Evolutionary conservation across 495 filamentous ascomycete species (phyloP), one percentile per base, ranked within the genome.

Genomic region (Penicillium coffeae): DNA sequence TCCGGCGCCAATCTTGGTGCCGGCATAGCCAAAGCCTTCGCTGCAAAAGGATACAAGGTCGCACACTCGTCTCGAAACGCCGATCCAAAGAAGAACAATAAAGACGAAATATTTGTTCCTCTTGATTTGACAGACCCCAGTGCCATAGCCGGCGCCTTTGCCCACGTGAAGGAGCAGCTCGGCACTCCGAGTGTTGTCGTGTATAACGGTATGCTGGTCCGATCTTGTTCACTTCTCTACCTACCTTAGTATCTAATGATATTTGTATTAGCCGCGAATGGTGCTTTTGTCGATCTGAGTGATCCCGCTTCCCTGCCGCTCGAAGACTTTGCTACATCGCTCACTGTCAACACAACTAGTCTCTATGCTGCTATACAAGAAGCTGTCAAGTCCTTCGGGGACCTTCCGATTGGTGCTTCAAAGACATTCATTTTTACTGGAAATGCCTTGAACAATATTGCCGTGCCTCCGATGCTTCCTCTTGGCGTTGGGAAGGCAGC

Each of bases 201-300:
- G 18, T 78, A 76, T 53, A 78, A 78, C 61, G 72, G 74, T 75
- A 77, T 61, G 71, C n/a, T n/a, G n/a, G n/a, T n/a, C n/a, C n/a
- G n/a, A n/a, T n/a, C n/a, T n/a, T n/a, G n/a, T n/a, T n/a, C n/a
- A n/a, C n/a, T n/a, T n/a, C n/a, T n/a, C n/a, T n/a, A n/a, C n/a
- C n/a, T n/a, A n/a, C n/a, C n/a, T n/a, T n/a, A n/a, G n/a, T n/a
- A n/a, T n/a, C n/a, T n/a, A n/a, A n/a, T n/a, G n/a, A n/a, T n/a
- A n/a, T n/a, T n/a, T n/a, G n/a, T n/a, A n/a, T n/a, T n/a, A 30
- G 25, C 25, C 25, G 25, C 25, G 25, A 30, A 30, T 20, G 42
- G 39, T 69, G 35, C 20, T 19, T 38, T 47, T 19, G 60, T 53
- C 21, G 18, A 52, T 34, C 41, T 64, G 9, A 32, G 64, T 3